Conservation (phyloP, 2,329 filamentous ascomycete genomes). For the Neofusicoccum ribis region DNA sequence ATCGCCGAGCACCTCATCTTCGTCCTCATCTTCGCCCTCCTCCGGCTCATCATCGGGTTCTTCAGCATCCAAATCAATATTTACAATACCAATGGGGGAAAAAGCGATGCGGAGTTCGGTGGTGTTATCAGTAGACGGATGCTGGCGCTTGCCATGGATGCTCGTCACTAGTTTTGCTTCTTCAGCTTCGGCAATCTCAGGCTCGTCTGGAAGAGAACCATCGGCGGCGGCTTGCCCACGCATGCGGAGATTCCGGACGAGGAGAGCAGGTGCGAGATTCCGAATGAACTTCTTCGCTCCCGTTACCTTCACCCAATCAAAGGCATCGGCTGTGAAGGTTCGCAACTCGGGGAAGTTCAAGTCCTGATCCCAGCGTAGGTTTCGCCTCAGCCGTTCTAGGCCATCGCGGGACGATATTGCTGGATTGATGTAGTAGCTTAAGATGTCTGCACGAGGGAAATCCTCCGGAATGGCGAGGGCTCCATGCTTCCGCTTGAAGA, state of each 20-base stretch:
- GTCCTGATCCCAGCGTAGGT: slow-evolving; percentile 61
- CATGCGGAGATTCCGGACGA: slow-evolving; percentile 60
- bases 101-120: slow-evolving; percentile 79
- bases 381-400: slow-evolving; percentile 55
- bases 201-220: slow-evolving; percentile 23
- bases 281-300: slow-evolving; percentile 85
- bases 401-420: slow-evolving; percentile 67
- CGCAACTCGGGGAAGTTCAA: slow-evolving; percentile 69
- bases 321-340: slow-evolving; percentile 73
- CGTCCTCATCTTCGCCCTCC: slow-evolving; percentile 16
- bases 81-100: slow-evolving; percentile 73
- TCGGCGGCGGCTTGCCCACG: slow-evolving; percentile 27
- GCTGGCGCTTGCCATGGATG: slow-evolving; percentile 67
- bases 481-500: slow-evolving; percentile 76
- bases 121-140: slow-evolving; percentile 72
- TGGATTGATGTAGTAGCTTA: slow-evolving; percentile 86
- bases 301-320: slow-evolving; percentile 78
- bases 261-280: slow-evolving; percentile 73
- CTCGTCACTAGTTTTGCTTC: slow-evolving; percentile 61
- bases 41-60: slow-evolving; percentile 66
- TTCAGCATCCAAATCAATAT: slow-evolving; percentile 73
- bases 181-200: slow-evolving; percentile 45
- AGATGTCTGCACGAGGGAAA: slow-evolving; percentile 77
- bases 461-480: slow-evolving; percentile 72
- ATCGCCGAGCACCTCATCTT: slow-evolving; percentile 31